Conservation (phyloP, 768 basidiomycete genomes). For the Amanita pseudoporphyria region DNA sequence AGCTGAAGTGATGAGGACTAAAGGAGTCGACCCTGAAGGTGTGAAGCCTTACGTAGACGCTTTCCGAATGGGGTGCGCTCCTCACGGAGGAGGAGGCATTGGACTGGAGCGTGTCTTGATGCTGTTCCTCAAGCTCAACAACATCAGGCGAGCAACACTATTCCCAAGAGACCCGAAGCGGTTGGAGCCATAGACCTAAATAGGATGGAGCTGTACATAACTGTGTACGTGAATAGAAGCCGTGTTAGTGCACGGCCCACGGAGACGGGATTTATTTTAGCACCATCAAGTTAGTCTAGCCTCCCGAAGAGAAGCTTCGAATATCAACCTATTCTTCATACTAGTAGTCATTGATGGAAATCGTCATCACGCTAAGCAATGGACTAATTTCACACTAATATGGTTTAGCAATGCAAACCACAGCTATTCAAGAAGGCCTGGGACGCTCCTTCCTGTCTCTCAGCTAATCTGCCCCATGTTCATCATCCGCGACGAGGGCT, state of each 20-base stretch:
- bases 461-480: constrained; percentile 18
- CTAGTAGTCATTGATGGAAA: too few species aligned
- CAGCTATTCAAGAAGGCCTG: constrained; percentile 5
- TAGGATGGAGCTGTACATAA: constrained; percentile 3
- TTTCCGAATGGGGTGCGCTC: constrained; percentile 90
- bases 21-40: constrained; percentile 82
- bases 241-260: background rate
- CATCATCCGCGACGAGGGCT: constrained; percentile 19
- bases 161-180: constrained; percentile 98
- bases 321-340: background rate
- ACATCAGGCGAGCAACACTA: constrained; percentile 85
- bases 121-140: constrained; percentile 95
- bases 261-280: background rate
- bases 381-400: constrained; percentile 18
- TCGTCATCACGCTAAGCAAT: constrained; percentile 19
- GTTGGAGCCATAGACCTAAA: constrained; percentile 58
- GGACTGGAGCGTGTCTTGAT: constrained; percentile 93
- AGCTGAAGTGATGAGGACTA: constrained; percentile 72
- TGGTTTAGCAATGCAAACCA: constrained; percentile 13
- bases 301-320: constrained; percentile 23
- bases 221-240: constrained; percentile 12
- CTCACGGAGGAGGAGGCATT: constrained; percentile 96
- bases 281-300: constrained; percentile 1
- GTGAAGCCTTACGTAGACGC: constrained; percentile 93
- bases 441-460: constrained; percentile 7